Conservation (phyloP, 2,329 filamentous ascomycete genomes). For the Fusarium clavum region DNA sequence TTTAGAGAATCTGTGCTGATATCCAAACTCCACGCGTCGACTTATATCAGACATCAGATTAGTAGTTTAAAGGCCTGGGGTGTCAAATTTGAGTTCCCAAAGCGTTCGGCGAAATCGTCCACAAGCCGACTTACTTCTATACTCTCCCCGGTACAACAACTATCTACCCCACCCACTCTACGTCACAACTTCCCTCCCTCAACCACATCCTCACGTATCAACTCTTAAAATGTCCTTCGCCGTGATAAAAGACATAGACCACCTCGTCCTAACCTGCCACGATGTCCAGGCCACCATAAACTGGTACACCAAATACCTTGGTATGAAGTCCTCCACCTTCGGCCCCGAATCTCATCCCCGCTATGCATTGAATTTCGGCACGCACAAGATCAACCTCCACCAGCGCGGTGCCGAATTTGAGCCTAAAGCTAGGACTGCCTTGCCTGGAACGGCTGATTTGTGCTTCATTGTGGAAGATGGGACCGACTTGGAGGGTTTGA, state of each 20-base stretch:
- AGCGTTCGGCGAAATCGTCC: too few relatives aligned
- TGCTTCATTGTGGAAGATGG: slow-evolving; percentile 67
- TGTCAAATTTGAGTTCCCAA: too few relatives aligned
- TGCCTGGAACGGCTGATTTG: slow-evolving; percentile 68
- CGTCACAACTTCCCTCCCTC: not conserved
- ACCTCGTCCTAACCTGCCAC: slow-evolving; percentile 69
- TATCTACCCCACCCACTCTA: not conserved
- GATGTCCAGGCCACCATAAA: slow-evolving; percentile 60
- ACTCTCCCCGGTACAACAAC: not conserved
- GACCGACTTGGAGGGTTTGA: slow-evolving; percentile 58
- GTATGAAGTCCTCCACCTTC: slow-evolving; percentile 68
- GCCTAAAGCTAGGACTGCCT: slow-evolving; percentile 65
- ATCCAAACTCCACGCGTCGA: too few relatives aligned
- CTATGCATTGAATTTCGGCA: slow-evolving; percentile 67
- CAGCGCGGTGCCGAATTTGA: slow-evolving; percentile 68
- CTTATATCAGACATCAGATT: too few relatives aligned
- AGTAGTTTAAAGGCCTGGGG: too few relatives aligned
- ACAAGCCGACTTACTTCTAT: too few relatives aligned
- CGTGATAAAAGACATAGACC: slow-evolving; percentile 63
- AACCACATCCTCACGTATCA: not conserved
- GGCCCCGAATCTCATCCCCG: slow-evolving; percentile 51
- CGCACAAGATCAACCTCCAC: slow-evolving; percentile 72
- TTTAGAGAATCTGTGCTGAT: not conserved
- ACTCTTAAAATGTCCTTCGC: slow-evolving; percentile 32
- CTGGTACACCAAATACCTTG: slow-evolving; percentile 67